Conservation (phyloP, 163 green algal species). For the Dunaliella salina region DNA sequence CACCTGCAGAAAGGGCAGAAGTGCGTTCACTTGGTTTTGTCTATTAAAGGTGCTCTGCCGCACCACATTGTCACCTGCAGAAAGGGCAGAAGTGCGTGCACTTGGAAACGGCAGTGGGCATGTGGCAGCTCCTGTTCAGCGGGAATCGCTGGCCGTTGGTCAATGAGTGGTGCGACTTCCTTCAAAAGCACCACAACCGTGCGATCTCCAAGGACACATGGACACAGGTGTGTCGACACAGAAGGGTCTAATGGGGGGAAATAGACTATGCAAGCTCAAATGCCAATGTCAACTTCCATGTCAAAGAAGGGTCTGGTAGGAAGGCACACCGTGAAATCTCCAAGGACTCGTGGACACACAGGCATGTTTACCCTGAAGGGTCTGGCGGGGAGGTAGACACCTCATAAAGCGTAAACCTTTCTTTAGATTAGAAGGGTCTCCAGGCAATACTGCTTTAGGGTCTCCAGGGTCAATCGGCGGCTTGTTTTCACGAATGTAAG, state of each 20-base stretch:
- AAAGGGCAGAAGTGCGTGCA: constrained; percentile 89
- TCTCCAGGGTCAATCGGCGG: no score
- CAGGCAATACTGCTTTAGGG: no score
- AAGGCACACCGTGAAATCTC: constrained; percentile 71
- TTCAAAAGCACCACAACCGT: constrained; percentile 77
- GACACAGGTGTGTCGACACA: constrained; percentile 19
- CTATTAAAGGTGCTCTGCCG: not conserved
- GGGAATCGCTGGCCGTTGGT: constrained; percentile 65
- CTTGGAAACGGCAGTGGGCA: constrained; percentile 80
- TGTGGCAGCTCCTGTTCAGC: constrained; percentile 73
- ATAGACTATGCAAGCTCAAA: no score
- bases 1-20: constrained; percentile 79
- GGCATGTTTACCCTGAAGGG: no score
- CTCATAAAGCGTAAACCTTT: no score
- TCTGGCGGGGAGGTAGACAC: no score
- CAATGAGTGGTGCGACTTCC: constrained; percentile 80
- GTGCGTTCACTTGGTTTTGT: constrained; percentile 70
- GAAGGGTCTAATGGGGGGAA: no score
- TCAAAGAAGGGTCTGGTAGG: no score
- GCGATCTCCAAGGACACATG: constrained; percentile 88
- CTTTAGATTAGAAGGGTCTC: no score
- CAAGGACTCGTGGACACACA: constrained; percentile 79
- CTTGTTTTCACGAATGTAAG: no score
- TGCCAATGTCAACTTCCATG: no score
- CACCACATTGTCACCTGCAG: constrained; percentile 34